Conservation (phyloP, 225 moss, liverwort and hornwort species). For the Pseudoscleropodium purum region DNA sequence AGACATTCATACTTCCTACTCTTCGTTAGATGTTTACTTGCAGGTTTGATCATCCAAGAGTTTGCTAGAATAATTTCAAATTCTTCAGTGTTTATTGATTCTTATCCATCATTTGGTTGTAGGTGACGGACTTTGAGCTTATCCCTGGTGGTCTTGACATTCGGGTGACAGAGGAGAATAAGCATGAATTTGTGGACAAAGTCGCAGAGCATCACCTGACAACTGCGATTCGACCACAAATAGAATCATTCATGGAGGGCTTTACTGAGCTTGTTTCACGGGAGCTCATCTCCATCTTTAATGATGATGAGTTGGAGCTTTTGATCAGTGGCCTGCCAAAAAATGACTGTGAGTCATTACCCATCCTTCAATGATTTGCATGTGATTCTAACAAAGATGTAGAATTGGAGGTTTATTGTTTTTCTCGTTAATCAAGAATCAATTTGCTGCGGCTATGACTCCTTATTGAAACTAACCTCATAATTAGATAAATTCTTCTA, state of each 20-base stretch:
- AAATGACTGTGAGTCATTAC: constrained; percentile 58
- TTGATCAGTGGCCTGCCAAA: constrained; percentile 79
- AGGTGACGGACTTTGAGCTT: constrained; percentile 80
- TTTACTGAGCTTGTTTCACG: constrained; percentile 48
- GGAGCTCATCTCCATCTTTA: constrained; percentile 76
- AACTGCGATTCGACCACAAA: constrained; percentile 80
- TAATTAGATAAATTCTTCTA: too few relatives aligned
- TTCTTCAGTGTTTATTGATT: background rate
- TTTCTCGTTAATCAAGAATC: too few relatives aligned
- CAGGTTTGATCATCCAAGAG: too few relatives aligned
- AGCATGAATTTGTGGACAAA: constrained; percentile 83
- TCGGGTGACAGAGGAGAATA: constrained; percentile 66
- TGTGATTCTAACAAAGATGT: background rate
- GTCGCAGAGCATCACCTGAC: constrained; percentile 89
- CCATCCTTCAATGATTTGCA: background rate
- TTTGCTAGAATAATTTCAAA: background rate
- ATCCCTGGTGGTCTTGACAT: constrained; percentile 47
- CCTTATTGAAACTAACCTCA: too few relatives aligned
- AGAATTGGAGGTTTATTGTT: background rate
- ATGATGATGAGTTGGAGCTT: constrained; percentile 80
- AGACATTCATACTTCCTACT: too few relatives aligned
- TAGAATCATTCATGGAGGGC: constrained; percentile 42
- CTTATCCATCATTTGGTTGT: background rate
- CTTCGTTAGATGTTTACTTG: too few relatives aligned
- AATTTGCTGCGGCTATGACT: too few relatives aligned